A percentile compares a stretch with the other conserved stretches of the same genome.
phyloP scores from a whole-genome alignment of 345 rosid genomes.

The Isatis tinctoria region DNA sequence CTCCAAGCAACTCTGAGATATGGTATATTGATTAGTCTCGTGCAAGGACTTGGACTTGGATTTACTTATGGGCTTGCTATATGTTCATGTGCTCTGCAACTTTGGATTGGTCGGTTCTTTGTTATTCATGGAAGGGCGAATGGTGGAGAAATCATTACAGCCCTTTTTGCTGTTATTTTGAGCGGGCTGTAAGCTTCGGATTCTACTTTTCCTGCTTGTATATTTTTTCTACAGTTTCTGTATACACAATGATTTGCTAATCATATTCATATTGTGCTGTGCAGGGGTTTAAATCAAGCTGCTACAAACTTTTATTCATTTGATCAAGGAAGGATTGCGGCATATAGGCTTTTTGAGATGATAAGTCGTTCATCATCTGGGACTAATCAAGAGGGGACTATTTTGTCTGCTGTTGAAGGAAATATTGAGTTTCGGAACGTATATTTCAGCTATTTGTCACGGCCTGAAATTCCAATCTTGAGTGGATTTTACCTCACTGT shows the following conservation, averaged over 20 bases:
- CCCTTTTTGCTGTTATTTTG: slow-evolving; percentile 90
- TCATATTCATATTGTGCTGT: slow-evolving; percentile 21
- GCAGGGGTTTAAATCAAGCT: slow-evolving; percentile 96
- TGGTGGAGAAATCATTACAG: slow-evolving; percentile 94
- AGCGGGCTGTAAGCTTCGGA: slow-evolving; percentile 92
- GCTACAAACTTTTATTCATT: slow-evolving; percentile 98
- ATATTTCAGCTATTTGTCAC: slow-evolving; percentile 96
- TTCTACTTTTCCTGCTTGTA: slow-evolving; percentile 22
- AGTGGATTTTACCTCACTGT: slow-evolving; percentile 98
- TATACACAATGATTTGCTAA: slow-evolving; percentile 45
- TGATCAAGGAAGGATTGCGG: slow-evolving; percentile 99
- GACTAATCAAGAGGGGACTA: slow-evolving; percentile 70
- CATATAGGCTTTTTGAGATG: slow-evolving; percentile 98
- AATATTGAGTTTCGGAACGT: slow-evolving; percentile 96
- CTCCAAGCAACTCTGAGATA: slow-evolving; percentile 96
- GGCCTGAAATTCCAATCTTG: slow-evolving; percentile 97
- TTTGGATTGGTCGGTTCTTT: slow-evolving; percentile 95
- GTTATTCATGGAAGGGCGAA: slow-evolving; percentile 54
- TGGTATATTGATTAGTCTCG: slow-evolving; percentile 94
- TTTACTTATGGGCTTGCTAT: slow-evolving; percentile 99
- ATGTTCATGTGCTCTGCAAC: slow-evolving; percentile 97
- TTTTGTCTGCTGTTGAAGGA: slow-evolving; percentile 63
- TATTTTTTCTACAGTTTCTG: neutral
- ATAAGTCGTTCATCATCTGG: slow-evolving; percentile 86
- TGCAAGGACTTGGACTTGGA: slow-evolving; percentile 99